Conservation (phyloP, 306 rosid genomes). For the Pachyrhizus erosus region DNA sequence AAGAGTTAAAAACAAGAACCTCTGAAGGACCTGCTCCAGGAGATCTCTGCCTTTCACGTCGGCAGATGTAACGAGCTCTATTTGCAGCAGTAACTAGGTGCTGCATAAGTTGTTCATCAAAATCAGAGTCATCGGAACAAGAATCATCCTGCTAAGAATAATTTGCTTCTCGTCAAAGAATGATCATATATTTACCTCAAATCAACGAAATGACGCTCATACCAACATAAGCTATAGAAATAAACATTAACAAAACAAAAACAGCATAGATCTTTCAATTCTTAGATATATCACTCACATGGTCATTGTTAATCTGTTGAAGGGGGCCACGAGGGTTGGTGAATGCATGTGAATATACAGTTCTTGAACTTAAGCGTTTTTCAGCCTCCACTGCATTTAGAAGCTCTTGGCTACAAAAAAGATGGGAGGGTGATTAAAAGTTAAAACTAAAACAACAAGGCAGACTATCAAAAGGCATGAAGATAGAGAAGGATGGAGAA, state of each 20-base stretch:
- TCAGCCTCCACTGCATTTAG: constrained; percentile 65
- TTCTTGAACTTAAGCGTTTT: constrained; percentile 52
- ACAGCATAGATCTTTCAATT: neutral
- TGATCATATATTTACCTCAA: neutral
- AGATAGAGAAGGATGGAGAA: neutral
- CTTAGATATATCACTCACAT: constrained; percentile 50
- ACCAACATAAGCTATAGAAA: neutral
- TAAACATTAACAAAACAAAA: neutral
- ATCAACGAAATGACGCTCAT: neutral
- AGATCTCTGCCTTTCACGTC: constrained; percentile 62
- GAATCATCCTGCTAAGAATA: constrained; percentile 58
- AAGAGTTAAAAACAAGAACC: constrained; percentile 43
- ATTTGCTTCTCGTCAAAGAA: constrained; percentile 2
- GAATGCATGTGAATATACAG: constrained; percentile 43
- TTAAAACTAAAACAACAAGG: neutral
- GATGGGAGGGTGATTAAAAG: constrained; percentile 9
- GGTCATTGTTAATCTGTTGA: constrained; percentile 52
- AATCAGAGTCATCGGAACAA: constrained; percentile 61
- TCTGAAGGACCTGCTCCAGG: constrained; percentile 60
- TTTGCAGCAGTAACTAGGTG: constrained; percentile 61
- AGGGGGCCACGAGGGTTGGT: constrained; percentile 39
- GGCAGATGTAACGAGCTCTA: constrained; percentile 54
- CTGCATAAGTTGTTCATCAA: constrained; percentile 68
- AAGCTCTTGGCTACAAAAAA: constrained; percentile 68
- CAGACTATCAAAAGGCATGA: neutral